These are phyloP conservation scores for Pythium chondricola DNA, from an alignment of 352 stramenopile species.

Conservation along the genomic window DNA sequence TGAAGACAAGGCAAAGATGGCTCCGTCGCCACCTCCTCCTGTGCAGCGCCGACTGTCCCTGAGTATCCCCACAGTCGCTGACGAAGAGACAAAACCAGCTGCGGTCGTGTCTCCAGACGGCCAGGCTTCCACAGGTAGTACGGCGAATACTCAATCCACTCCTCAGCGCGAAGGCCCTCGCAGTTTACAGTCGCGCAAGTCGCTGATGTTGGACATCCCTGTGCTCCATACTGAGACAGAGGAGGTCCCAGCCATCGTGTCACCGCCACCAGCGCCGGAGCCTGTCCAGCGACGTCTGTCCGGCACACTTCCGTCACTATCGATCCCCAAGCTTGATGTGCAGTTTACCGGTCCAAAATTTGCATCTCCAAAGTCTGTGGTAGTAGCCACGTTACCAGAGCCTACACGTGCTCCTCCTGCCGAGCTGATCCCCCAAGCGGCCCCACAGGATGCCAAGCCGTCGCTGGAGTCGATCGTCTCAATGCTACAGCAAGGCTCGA, in stretches of 20 bases:
- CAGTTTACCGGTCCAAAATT: constrained; percentile 8
- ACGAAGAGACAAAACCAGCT: neutral
- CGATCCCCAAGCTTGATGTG: constrained; percentile 16
- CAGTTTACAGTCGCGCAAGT: constrained; percentile 17
- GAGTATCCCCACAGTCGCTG: constrained; percentile 1
- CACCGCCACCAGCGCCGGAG: constrained; percentile 10
- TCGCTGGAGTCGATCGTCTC: constrained; percentile 16
- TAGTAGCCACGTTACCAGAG: no score
- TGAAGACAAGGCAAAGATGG: constrained; percentile 6
- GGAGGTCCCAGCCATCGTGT: constrained; percentile 4
- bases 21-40: neutral
- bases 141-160: no score
- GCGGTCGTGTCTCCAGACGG: no score
- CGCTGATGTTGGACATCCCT: constrained; percentile 12
- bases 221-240: constrained; percentile 14
- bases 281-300: constrained; percentile 12
- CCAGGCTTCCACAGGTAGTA: no score
- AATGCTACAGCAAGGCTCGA: constrained; percentile 18
- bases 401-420: no score
- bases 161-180: constrained; percentile 7
- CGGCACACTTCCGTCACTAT: constrained; percentile 12
- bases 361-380: neutral
- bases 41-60: constrained; percentile 11
- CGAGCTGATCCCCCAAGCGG: no score
- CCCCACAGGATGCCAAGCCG: neutral